phyloP scores from a whole-genome alignment of 2,329 filamentous ascomycete genomes.

The Neonectria neomacrospora region DNA sequence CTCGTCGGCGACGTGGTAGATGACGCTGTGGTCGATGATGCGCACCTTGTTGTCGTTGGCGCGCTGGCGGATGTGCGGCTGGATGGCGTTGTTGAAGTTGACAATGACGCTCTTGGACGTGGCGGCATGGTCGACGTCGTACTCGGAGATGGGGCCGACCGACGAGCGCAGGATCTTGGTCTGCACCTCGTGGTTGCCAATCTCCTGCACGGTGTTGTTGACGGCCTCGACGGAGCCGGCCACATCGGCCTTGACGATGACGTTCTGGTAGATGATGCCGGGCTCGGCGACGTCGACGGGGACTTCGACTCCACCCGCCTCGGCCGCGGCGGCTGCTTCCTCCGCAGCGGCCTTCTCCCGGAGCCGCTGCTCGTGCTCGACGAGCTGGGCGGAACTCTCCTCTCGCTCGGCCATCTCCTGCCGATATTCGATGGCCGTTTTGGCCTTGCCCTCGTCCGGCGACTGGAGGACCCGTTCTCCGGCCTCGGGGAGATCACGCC shows the following conservation, averaged over 20 bases:
- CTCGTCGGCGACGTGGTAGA: conserved; percentile 82
- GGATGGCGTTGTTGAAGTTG: conserved; percentile 83
- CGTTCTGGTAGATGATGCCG: conserved; percentile 71
- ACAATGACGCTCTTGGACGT: conserved; percentile 80
- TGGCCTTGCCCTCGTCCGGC: conserved; percentile 79
- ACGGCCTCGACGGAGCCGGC: conserved; percentile 95
- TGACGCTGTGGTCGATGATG: conserved; percentile 87
- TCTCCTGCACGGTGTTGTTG: conserved; percentile 76
- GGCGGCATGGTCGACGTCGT: conserved; percentile 88
- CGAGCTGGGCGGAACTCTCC: conserved; percentile 83
- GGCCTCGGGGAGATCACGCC: conserved; percentile 83
- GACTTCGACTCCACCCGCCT: conserved; percentile 51
- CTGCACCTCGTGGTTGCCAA: conserved; percentile 87
- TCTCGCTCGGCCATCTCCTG: conserved; percentile 76
- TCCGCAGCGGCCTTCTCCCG: conserved; percentile 63
- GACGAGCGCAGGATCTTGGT: conserved; percentile 80
- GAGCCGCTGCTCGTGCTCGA: conserved; percentile 73
- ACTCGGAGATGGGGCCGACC: conserved; percentile 84
- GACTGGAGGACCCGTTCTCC: conserved; percentile 91
- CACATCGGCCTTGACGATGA: conserved; percentile 93
- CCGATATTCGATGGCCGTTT: conserved; percentile 81
- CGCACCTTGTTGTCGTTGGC: conserved; percentile 78
- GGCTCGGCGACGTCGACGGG: conserved; percentile 52
- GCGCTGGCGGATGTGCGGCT: conserved; percentile 73
- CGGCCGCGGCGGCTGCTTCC: conserved; percentile 49